These are phyloP conservation scores for Gentiana straminea DNA, from an alignment of 257 asterid species.

Conservation along the genomic window DNA sequence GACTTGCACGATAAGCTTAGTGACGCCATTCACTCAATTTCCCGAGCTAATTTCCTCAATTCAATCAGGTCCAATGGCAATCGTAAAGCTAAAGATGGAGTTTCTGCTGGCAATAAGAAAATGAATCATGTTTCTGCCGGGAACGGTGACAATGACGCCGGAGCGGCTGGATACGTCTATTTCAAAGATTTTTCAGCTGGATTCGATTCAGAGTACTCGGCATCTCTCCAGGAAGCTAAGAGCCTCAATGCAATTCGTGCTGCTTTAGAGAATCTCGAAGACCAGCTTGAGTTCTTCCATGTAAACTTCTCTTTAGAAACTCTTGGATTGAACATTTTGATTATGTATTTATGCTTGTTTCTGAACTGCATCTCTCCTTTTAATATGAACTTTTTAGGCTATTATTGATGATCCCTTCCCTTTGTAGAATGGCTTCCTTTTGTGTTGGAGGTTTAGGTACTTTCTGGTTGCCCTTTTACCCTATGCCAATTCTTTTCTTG, in stretches of 20 bases:
- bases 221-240: slow-evolving; percentile 77
- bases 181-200: slow-evolving; percentile 58
- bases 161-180: slow-evolving; percentile 58
- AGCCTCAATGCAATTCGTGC: slow-evolving; percentile 79
- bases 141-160: neutral
- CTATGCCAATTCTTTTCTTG: too few species aligned
- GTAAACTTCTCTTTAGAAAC: slow-evolving; percentile 18
- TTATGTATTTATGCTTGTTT: neutral
- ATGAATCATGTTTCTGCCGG: slow-evolving; percentile 8
- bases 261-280: slow-evolving; percentile 90
- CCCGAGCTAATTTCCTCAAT: slow-evolving; percentile 71
- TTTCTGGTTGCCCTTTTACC: too few species aligned
- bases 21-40: slow-evolving; percentile 85
- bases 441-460: too few species aligned
- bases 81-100: slow-evolving; percentile 10
- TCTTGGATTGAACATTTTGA: too few species aligned
- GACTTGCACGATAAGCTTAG: slow-evolving; percentile 97
- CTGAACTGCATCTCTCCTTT: neutral
- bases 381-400: too few species aligned
- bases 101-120: slow-evolving; percentile 10
- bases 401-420: too few species aligned
- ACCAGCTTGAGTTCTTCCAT: slow-evolving; percentile 90
- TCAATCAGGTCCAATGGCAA: slow-evolving; percentile 46
- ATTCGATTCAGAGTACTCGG: slow-evolving; percentile 43
- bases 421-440: too few species aligned